Percentiles rank a stretch among this genome's conserved stretches.
Evolutionary conservation across 129 eudicot species (phyloP).

Genomic region (Helianthus annuus): DNA sequence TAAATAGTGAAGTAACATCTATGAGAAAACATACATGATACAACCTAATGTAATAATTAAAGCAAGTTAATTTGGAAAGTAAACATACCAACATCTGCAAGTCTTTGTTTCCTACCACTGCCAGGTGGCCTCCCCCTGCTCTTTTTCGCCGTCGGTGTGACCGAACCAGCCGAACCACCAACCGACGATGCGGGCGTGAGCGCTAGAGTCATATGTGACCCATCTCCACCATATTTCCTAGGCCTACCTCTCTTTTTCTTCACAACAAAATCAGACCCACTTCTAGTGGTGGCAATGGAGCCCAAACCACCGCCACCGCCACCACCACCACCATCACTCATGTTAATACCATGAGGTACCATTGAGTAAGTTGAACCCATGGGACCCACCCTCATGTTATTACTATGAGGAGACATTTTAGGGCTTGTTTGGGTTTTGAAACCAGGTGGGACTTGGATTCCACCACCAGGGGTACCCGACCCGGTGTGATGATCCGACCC

Average conservation of each 20-base stretch:
- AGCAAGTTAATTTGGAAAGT: conserved; percentile 6
- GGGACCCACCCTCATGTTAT: conserved; percentile 42
- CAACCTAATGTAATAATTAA: not conserved
- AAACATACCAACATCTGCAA: conserved; percentile 70
- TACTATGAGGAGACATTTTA: conserved; percentile 47
- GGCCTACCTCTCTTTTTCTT: conserved; percentile 98
- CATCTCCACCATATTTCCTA: conserved; percentile 80
- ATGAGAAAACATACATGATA: conserved; percentile 4
- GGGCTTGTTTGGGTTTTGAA: conserved; percentile 53
- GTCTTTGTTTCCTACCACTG: conserved; percentile 79
- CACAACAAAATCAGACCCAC: conserved; percentile 40
- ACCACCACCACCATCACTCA: conserved; percentile 15
- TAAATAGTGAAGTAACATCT: conserved; percentile 10
- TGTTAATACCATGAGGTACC: conserved; percentile 44
- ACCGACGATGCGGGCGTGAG: conserved; percentile 45
- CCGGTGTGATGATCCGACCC: conserved; percentile 44
- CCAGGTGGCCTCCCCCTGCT: conserved; percentile 84
- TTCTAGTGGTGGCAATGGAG: conserved; percentile 24
- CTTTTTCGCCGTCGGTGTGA: conserved; percentile 40
- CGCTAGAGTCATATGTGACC: conserved; percentile 52
- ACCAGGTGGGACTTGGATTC: conserved; percentile 44
- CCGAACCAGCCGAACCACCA: conserved; percentile 40
- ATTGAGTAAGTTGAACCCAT: conserved; percentile 52
- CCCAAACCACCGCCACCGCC: conserved; percentile 25
- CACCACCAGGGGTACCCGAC: conserved; percentile 31